phyloP scores from a whole-genome alignment of 192 early-diverging fungal species.

The Coemansia sp. region DNA sequence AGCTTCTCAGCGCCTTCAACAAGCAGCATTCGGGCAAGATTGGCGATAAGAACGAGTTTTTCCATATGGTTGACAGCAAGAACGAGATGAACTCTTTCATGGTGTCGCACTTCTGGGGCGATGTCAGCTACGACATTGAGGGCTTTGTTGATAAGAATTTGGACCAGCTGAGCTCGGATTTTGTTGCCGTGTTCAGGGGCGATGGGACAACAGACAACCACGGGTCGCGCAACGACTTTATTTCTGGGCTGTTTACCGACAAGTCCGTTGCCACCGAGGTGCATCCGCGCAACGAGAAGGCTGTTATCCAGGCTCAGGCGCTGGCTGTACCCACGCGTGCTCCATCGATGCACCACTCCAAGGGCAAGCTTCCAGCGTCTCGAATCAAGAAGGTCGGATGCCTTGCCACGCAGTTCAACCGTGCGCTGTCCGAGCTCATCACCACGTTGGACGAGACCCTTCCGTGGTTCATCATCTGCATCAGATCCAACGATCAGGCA shows the following conservation, averaged over 20 bases:
- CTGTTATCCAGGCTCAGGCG: slow-evolving; percentile 77
- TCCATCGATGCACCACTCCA: slow-evolving; percentile 54
- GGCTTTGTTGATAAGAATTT: slow-evolving; percentile 83
- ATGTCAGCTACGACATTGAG: slow-evolving; percentile 80
- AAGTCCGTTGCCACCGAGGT: slow-evolving; percentile 71
- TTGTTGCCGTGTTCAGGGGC: slow-evolving; percentile 81
- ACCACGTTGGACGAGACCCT: slow-evolving; percentile 79
- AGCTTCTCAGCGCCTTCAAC: slow-evolving; percentile 46
- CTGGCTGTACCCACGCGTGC: slow-evolving; percentile 75
- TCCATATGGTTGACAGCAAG: slow-evolving; percentile 48
- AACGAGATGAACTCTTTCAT: slow-evolving; percentile 64
- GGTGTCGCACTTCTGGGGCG: slow-evolving; percentile 77
- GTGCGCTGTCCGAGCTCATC: slow-evolving; percentile 72
- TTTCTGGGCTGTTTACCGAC: slow-evolving; percentile 72
- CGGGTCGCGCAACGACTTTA: slow-evolving; percentile 74
- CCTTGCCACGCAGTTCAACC: slow-evolving; percentile 59
- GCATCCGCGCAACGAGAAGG: slow-evolving; percentile 72
- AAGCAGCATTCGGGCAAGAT: slow-evolving; percentile 38
- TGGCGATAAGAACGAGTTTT: slow-evolving; percentile 35
- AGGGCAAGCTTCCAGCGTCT: slow-evolving; percentile 60
- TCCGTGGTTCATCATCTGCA: slow-evolving; percentile 82
- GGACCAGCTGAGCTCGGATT: slow-evolving; percentile 76
- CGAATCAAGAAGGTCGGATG: slow-evolving; percentile 59
- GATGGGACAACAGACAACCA: slow-evolving; percentile 66
- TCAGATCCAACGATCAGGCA: slow-evolving; percentile 72